phyloP scores from a whole-genome alignment of 2,329 filamentous ascomycete genomes.

The Albifimbria verrucaria region DNA sequence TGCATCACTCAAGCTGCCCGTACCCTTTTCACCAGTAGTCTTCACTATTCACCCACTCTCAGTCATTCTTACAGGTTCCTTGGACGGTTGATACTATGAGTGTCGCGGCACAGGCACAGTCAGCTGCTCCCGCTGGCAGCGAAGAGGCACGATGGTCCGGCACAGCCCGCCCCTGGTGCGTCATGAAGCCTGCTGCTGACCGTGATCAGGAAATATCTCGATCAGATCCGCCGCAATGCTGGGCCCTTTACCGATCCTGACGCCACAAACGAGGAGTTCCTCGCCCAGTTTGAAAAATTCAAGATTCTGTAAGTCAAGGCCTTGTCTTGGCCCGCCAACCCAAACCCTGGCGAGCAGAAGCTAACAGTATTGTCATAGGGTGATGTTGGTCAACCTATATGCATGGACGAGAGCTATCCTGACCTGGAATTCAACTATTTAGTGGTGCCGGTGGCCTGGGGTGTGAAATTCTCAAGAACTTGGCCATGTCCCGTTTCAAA shows the following conservation, averaged over 20 bases:
- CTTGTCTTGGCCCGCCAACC: background rate
- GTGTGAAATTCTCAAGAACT: slow-evolving; percentile 94
- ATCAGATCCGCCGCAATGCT: slow-evolving; percentile 70
- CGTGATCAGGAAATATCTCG: slow-evolving; percentile 69
- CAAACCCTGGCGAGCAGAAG: background rate
- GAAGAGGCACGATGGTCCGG: slow-evolving; percentile 33
- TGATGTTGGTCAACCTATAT: slow-evolving; percentile 43
- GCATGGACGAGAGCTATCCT: no score
- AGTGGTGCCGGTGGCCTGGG: slow-evolving; percentile 92
- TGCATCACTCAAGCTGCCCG: background rate
- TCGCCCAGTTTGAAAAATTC: slow-evolving; percentile 60
- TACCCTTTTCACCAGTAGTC: background rate
- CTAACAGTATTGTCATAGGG: slow-evolving; percentile 30
- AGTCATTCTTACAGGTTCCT: background rate
- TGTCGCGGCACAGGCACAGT: slow-evolving; percentile 13
- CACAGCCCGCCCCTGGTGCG: background rate
- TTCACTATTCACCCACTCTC: background rate
- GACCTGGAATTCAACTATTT: no score
- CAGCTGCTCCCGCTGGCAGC: slow-evolving; percentile 8
- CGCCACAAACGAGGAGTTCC: slow-evolving; percentile 47
- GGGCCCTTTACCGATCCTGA: slow-evolving; percentile 79
- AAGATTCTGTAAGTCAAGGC: slow-evolving; percentile 66
- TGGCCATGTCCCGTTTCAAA: slow-evolving; percentile 92
- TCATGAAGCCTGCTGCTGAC: slow-evolving; percentile 5
- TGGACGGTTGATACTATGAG: slow-evolving; percentile 18